Base-by-base conservation (phyloP, 495 filamentous ascomycete genomes). In the Neurospora tetraspora region DNA sequence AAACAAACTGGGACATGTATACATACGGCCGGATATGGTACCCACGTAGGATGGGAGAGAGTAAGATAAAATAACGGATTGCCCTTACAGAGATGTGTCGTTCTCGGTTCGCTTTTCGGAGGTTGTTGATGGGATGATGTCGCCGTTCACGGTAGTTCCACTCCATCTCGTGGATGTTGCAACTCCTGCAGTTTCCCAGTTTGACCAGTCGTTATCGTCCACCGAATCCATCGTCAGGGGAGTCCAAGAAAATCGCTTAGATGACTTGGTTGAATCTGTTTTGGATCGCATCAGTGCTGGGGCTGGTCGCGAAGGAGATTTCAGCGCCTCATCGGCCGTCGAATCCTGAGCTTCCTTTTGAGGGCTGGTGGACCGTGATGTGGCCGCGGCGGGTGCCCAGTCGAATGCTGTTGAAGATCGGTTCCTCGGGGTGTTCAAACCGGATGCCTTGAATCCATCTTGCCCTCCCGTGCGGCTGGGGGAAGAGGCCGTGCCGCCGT, bases 141-240 rank as follows among this genome's bases (percentile, higher is more conserved):
- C 84, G 36, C 83, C 83, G 71, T 82, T 83, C 34, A 82, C 79
- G 18, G 83, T 85, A 38, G 83, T 85, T 18, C 84, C 82, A 70
- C 85, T 88, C 84, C 84, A 86, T 72, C 83, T 80, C 31, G 85
- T 76, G 7, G 83, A 82, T 70, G 79, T 78, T 81, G 65, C 84
- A 84, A 34, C 85, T 34, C 53, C 27, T 80, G 61, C 89, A 86
- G 85, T 86, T 75, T 93, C 90, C 91, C 91, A 93, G 75, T 87
- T 87, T 65, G 89, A 88, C 91, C 91, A 94, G 77, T 89, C 88
- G 72, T 91, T 90, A 69, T 92, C 91, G 77, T 89, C 86, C 69
- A 88, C 86, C 71, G 79, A 79, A 73, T 87, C 83, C 31, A 82
- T 78, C 12, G 83, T 82, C 69, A 86, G 76, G 1, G 83, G 84